Conservation (phyloP, 345 rosid species). For the Corchorus capsularis region DNA sequence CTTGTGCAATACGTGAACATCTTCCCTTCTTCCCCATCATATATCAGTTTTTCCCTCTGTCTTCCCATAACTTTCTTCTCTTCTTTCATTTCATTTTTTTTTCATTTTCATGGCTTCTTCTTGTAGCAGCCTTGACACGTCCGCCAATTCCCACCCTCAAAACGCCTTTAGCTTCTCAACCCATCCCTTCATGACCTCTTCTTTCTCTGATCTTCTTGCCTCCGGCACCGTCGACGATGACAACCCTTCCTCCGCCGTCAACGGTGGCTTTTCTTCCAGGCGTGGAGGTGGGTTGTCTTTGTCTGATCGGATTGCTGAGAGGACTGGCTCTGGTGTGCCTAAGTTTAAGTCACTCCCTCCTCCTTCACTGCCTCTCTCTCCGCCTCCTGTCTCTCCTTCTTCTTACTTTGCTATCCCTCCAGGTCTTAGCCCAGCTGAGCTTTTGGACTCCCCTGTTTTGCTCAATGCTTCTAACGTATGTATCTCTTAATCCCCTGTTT, state of each 20-base stretch:
- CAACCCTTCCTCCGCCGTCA: conserved; percentile 22
- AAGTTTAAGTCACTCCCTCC: conserved; percentile 84
- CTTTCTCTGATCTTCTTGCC: conserved; percentile 63
- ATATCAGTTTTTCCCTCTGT: not conserved
- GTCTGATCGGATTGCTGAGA: conserved; percentile 52
- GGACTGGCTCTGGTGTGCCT: conserved; percentile 71
- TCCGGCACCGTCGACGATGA: conserved; percentile 28
- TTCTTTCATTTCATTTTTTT: not conserved
- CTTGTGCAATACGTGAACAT: conserved; percentile 30
- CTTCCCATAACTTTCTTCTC: not conserved
- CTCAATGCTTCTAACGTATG: conserved; percentile 65
- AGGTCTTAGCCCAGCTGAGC: conserved; percentile 78
- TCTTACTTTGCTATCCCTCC: conserved; percentile 80
- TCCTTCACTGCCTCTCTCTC: conserved; percentile 80
- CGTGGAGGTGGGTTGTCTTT: conserved; percentile 30
- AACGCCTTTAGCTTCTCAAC: conserved; percentile 34
- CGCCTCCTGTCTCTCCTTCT: conserved; percentile 67
- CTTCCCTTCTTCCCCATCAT: conserved; percentile 23
- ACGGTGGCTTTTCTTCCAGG: not conserved
- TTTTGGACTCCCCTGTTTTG: conserved; percentile 85
- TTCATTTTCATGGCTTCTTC: conserved; percentile 42
- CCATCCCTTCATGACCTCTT: conserved; percentile 40
- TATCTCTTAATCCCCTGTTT: conserved; percentile 1
- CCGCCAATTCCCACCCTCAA: conserved; percentile 29
- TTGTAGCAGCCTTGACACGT: conserved; percentile 42